These are phyloP conservation scores for Colletotrichum sp. DNA, from an alignment of 2,329 filamentous ascomycete genomes.

Conservation along the genomic window DNA sequence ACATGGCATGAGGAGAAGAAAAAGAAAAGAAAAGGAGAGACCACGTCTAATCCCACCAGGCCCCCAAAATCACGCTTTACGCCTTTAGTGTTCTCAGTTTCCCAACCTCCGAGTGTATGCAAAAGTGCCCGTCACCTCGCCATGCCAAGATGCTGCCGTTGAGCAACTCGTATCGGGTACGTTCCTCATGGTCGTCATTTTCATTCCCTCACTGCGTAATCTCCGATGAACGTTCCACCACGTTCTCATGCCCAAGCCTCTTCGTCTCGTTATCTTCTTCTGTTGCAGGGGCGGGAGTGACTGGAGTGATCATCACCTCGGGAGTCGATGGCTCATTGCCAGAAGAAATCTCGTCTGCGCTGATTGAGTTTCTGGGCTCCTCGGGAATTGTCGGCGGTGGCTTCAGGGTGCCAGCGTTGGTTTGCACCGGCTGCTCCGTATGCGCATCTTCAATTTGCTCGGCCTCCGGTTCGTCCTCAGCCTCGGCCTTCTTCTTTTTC, in stretches of 20 bases:
- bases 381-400: slow-evolving; percentile 23
- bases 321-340: slow-evolving; percentile 36
- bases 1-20: neutral
- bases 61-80: slow-evolving; percentile 10
- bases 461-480: slow-evolving; percentile 33
- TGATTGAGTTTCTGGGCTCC: slow-evolving; percentile 30
- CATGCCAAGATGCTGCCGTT: neutral
- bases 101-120: slow-evolving; percentile 17
- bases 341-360: slow-evolving; percentile 2
- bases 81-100: slow-evolving; percentile 7
- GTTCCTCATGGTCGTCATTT: neutral
- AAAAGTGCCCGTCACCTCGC: neutral
- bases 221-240: slow-evolving; percentile 37
- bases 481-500: slow-evolving; percentile 34
- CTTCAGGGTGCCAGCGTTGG: slow-evolving; percentile 20
- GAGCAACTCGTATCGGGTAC: neutral
- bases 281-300: slow-evolving; percentile 46
- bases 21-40: neutral
- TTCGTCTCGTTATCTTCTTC: slow-evolving; percentile 44
- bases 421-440: slow-evolving; percentile 19
- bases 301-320: slow-evolving; percentile 53
- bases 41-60: slow-evolving; percentile 9
- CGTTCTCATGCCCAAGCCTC: slow-evolving; percentile 45
- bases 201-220: slow-evolving; percentile 34
- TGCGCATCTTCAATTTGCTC: slow-evolving; percentile 39